Evolutionary conservation across 129 eudicot species (phyloP).

Genomic region (Chrysanthemum makinoi): DNA sequence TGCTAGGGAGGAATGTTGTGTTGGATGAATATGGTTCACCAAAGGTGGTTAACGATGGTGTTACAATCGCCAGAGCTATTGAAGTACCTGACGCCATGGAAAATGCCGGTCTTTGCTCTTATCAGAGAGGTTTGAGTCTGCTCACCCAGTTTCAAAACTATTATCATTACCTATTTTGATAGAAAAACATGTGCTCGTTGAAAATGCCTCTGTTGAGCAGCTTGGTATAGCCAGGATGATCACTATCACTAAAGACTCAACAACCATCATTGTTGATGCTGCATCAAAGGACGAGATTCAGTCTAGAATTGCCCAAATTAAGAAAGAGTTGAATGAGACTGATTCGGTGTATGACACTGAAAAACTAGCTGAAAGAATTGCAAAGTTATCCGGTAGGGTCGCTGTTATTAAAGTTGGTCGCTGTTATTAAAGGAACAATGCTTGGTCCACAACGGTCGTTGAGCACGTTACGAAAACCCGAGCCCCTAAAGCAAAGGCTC

Average conservation of each 20-base stretch:
- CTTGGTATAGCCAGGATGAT: slow-evolving; percentile 71
- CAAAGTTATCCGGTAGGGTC: slow-evolving; percentile 75
- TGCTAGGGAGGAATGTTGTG: slow-evolving; percentile 82
- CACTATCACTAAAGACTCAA: slow-evolving; percentile 65
- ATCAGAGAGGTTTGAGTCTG: slow-evolving; percentile 64
- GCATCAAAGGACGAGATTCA: slow-evolving; percentile 84
- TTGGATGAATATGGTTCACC: slow-evolving; percentile 86
- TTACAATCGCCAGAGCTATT: slow-evolving; percentile 86
- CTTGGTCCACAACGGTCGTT: too few relatives aligned
- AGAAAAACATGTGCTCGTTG: slow-evolving; percentile 27
- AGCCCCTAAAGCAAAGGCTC: too few relatives aligned
- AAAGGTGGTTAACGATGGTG: slow-evolving; percentile 88
- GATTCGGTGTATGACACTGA: slow-evolving; percentile 75
- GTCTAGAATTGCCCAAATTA: slow-evolving; percentile 65
- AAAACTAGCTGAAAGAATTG: slow-evolving; percentile 77
- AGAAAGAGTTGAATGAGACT: slow-evolving; percentile 61
- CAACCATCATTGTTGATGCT: slow-evolving; percentile 79
- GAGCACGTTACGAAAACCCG: too few relatives aligned
- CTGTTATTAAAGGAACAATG: too few relatives aligned
- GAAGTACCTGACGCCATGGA: slow-evolving; percentile 93
- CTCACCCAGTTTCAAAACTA: too few relatives aligned
- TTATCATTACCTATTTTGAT: too few relatives aligned
- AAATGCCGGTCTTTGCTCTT: slow-evolving; percentile 90
- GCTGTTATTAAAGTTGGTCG: slow-evolving; percentile 88
- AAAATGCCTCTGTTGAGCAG: slow-evolving; percentile 58